Conservation (phyloP, 2,329 filamentous ascomycete genomes). For the Colletotrichum siamense region DNA sequence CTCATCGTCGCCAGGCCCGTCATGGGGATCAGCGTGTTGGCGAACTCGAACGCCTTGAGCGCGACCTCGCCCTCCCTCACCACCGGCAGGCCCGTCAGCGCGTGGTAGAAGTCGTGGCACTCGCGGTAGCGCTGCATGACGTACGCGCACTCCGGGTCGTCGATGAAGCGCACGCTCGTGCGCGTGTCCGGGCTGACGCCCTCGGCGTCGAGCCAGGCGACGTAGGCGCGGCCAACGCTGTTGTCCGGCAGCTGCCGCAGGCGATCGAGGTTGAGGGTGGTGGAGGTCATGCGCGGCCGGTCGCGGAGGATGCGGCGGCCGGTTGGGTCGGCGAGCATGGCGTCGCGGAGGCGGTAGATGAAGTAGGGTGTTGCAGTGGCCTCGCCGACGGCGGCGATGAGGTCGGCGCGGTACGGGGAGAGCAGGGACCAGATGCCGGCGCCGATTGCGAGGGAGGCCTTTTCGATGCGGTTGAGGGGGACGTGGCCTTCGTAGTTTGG, state of each 20-base stretch:
- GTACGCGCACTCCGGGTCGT: slow-evolving; percentile 95
- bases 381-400: slow-evolving; percentile 94
- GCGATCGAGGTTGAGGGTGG: slow-evolving; percentile 67
- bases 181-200: slow-evolving; percentile 93
- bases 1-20: slow-evolving; percentile 86
- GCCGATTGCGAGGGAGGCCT: slow-evolving; percentile 71
- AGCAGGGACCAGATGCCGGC: slow-evolving; percentile 68
- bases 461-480: slow-evolving; percentile 81
- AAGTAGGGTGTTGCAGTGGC: slow-evolving; percentile 95
- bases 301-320: slow-evolving; percentile 91
- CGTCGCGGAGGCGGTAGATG: slow-evolving; percentile 87
- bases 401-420: slow-evolving; percentile 84
- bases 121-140: slow-evolving; percentile 98
- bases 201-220: slow-evolving; percentile 90
- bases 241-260: slow-evolving; percentile 76
- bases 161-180: slow-evolving; percentile 83
- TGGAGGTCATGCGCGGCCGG: slow-evolving; percentile 85
- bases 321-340: slow-evolving; percentile 84
- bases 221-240: slow-evolving; percentile 83
- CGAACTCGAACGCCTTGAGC: slow-evolving; percentile 97
- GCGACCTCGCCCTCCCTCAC: slow-evolving; percentile 96
- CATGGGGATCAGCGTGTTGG: slow-evolving; percentile 95
- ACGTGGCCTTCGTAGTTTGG: slow-evolving; percentile 94
- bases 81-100: slow-evolving; percentile 86
- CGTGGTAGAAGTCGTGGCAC: slow-evolving; percentile 98